These are phyloP conservation scores for Colletotrichum cereale DNA, from an alignment of 2,329 filamentous ascomycete genomes.

Conservation along the genomic window DNA sequence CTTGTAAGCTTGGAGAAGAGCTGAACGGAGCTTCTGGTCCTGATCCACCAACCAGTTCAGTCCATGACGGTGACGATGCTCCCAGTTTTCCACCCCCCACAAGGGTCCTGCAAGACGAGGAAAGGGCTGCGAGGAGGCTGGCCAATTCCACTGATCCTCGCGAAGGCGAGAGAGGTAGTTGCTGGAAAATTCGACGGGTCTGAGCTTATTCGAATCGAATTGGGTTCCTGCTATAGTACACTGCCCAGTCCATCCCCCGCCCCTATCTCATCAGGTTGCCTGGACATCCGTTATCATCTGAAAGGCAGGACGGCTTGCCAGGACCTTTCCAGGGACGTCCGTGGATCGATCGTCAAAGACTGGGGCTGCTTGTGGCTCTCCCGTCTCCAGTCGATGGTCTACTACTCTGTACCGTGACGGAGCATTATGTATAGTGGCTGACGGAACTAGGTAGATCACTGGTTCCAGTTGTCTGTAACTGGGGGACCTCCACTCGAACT, in stretches of 20 bases:
- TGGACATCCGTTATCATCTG: slow-evolving; percentile 23
- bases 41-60: slow-evolving; percentile 14
- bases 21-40: slow-evolving; percentile 26
- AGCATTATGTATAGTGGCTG: neutral
- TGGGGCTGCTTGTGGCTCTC: slow-evolving; percentile 23
- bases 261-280: slow-evolving; percentile 9
- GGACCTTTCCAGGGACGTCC: slow-evolving; percentile 24
- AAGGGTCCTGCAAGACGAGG: slow-evolving; percentile 22
- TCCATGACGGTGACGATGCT: slow-evolving; percentile 29
- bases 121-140: neutral
- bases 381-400: slow-evolving; percentile 21
- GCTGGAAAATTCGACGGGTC: neutral
- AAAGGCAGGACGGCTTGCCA: slow-evolving; percentile 13
- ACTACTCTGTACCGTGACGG: neutral
- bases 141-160: neutral
- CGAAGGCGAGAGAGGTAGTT: neutral
- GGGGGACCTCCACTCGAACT: slow-evolving; percentile 10
- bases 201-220: neutral
- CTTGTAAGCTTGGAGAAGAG: slow-evolving; percentile 3
- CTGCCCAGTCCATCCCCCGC: too few species aligned
- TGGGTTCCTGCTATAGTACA: neutral
- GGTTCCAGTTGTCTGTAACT: neutral
- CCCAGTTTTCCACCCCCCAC: slow-evolving; percentile 24
- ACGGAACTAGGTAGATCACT: neutral
- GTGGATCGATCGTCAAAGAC: slow-evolving; percentile 32